Evolutionary conservation across 1,284 basidiomycete genomes (phyloP).

Genomic region (Fomitiporia mediterranea): DNA sequence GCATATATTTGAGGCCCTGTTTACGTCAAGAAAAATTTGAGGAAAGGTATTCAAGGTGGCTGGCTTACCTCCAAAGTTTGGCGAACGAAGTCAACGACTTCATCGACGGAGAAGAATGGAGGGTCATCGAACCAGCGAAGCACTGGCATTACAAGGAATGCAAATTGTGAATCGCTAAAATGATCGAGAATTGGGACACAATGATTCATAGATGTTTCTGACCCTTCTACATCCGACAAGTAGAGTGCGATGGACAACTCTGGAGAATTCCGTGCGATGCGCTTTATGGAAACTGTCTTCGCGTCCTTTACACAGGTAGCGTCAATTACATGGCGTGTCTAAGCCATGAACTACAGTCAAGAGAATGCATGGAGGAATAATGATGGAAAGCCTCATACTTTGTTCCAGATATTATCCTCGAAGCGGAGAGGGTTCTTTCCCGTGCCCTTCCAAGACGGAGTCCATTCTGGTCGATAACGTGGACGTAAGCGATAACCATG

Average conservation of each 20-base stretch:
- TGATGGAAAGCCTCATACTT: neutral
- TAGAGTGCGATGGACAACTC: conserved; percentile 24
- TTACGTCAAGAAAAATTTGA: neutral
- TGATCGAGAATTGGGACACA: conserved; percentile 1
- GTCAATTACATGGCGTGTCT: too few relatives aligned
- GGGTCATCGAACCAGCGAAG: conserved; percentile 8
- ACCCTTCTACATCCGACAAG: neutral
- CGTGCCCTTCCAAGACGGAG: conserved; percentile 23
- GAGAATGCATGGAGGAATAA: neutral
- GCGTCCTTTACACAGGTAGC: conserved; percentile 1
- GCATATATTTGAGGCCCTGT: conserved; percentile 4
- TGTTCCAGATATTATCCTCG: conserved; percentile 19
- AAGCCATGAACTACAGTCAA: neutral
- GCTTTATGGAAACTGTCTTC: conserved; percentile 11
- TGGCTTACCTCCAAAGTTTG: conserved; percentile 12
- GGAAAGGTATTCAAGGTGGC: neutral
- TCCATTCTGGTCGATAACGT: conserved; percentile 24
- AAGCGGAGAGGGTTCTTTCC: conserved; percentile 12
- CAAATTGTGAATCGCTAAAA: neutral
- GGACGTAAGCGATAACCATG: conserved; percentile 25
- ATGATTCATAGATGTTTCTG: conserved; percentile 6
- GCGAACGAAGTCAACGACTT: conserved; percentile 11
- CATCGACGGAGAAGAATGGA: conserved; percentile 7
- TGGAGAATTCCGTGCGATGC: neutral
- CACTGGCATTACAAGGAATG: conserved; percentile 14